Evolutionary conservation across 2,329 filamentous ascomycete species (phyloP).

Genomic region (Corinectria fuckeliana): DNA sequence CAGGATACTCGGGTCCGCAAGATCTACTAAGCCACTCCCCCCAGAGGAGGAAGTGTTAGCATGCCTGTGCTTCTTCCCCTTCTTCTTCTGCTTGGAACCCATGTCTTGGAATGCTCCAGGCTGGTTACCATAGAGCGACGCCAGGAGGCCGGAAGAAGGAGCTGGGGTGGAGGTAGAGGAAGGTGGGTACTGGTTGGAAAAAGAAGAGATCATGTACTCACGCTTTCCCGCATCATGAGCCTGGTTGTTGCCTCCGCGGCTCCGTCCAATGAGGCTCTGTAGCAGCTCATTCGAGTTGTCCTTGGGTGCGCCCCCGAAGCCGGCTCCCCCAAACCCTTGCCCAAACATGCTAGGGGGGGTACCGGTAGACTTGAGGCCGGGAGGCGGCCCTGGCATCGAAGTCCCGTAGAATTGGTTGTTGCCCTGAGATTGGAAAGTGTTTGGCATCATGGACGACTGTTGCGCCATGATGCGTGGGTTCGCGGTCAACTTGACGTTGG

Average conservation of each 20-base stretch:
- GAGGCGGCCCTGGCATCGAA: conserved; percentile 90
- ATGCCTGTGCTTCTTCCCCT: conserved; percentile 99
- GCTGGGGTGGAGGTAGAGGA: conserved; percentile 82
- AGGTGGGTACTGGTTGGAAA: conserved; percentile 84
- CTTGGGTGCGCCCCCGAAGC: conserved; percentile 73
- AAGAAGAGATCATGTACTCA: conserved; percentile 97
- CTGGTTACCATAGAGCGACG: conserved; percentile 88
- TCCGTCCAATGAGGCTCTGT: conserved; percentile 80
- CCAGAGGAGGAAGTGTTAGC: conserved; percentile 99
- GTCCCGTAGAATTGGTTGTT: conserved; percentile 79
- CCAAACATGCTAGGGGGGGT: conserved; percentile 96
- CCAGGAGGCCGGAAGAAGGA: conserved; percentile 89
- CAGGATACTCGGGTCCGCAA: conserved; percentile 99
- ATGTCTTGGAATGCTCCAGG: conserved; percentile 88
- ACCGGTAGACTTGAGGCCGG: conserved; percentile 91
- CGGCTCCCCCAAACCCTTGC: conserved; percentile 80
- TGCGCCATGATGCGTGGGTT: conserved; percentile 84
- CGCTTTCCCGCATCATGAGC: conserved; percentile 90
- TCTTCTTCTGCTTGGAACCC: conserved; percentile 98
- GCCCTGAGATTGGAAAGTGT: conserved; percentile 64
- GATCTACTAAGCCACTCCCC: conserved; percentile 99
- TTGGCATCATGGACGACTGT: conserved; percentile 86
- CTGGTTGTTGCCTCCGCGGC: conserved; percentile 71
- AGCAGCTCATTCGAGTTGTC: conserved; percentile 71
- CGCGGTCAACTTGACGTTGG: conserved; percentile 75